Percentiles rank a stretch among this genome's conserved stretches.
Evolutionary conservation across 306 rosid species (phyloP).

Genomic region (Cajanus cajan): DNA sequence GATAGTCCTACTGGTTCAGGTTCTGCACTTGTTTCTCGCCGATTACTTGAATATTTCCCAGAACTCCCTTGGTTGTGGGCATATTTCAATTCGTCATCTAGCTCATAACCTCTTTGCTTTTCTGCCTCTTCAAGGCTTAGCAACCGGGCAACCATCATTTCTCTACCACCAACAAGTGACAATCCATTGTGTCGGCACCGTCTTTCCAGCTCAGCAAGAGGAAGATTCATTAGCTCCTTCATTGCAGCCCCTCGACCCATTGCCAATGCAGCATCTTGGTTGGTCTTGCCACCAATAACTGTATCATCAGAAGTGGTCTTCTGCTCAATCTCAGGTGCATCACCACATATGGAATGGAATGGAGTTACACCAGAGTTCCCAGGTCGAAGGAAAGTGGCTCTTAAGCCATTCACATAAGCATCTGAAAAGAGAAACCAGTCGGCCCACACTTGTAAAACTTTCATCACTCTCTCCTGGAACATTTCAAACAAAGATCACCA

Average conservation of each 20-base stretch:
- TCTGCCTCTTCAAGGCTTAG: conserved; percentile 98
- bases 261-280: conserved; percentile 94
- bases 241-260: conserved; percentile 98
- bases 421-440: conserved; percentile 99
- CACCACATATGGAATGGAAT: conserved; percentile 89
- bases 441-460: conserved; percentile 98
- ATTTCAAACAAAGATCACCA: conserved; percentile 29
- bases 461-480: conserved; percentile 87
- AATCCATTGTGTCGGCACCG: conserved; percentile 98
- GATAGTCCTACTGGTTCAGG: conserved; percentile 63
- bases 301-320: conserved; percentile 60
- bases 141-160: conserved; percentile 92
- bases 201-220: conserved; percentile 89
- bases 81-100: conserved; percentile 85
- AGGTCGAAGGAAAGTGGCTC: conserved; percentile 90
- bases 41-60: conserved; percentile 60
- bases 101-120: conserved; percentile 78
- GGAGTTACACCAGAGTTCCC: conserved; percentile 86
- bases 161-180: conserved; percentile 97
- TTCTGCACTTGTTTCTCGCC: conserved; percentile 60
- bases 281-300: conserved; percentile 56
- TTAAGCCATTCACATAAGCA: conserved; percentile 91
- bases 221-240: conserved; percentile 85
- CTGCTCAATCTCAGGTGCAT: conserved; percentile 85
- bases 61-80: conserved; percentile 64